Percentiles rank a stretch among this genome's conserved stretches.
Evolutionary conservation across 495 filamentous ascomycete species (phyloP).

Genomic region (Neurospora cerealis): DNA sequence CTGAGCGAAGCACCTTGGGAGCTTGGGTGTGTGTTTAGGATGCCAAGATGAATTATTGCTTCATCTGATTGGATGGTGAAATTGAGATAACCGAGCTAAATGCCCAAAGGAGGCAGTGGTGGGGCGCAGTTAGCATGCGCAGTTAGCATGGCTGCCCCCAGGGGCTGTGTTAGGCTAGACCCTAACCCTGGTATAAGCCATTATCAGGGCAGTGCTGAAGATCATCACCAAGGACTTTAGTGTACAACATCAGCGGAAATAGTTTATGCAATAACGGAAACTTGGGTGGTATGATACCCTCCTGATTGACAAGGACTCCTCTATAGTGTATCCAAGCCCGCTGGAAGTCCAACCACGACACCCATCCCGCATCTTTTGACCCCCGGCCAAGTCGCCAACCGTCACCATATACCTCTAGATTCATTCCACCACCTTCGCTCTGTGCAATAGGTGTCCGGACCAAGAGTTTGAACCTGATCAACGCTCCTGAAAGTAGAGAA

Average conservation of each 20-base stretch:
- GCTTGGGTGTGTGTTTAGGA: not conserved
- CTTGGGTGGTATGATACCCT: not conserved
- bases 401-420: not conserved
- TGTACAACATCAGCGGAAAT: not conserved
- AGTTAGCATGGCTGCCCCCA: not conserved
- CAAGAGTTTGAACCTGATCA: not conserved
- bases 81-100: not conserved
- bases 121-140: not conserved
- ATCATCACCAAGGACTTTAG: not conserved
- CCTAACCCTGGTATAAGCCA: not conserved
- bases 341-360: not conserved
- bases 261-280: not conserved
- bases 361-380: not conserved
- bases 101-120: not conserved
- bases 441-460: not conserved
- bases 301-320: not conserved
- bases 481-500: not conserved
- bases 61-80: not conserved
- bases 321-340: not conserved
- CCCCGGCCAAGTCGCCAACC: not conserved
- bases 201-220: not conserved
- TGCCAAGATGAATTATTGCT: not conserved
- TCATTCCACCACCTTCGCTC: not conserved
- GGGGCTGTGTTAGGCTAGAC: not conserved
- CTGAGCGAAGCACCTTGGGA: not conserved